Percentiles rank a stretch among this genome's conserved stretches.
Evolutionary conservation across 495 filamentous ascomycete species (phyloP).

Genomic region (Saxophila tyrrhenica): DNA sequence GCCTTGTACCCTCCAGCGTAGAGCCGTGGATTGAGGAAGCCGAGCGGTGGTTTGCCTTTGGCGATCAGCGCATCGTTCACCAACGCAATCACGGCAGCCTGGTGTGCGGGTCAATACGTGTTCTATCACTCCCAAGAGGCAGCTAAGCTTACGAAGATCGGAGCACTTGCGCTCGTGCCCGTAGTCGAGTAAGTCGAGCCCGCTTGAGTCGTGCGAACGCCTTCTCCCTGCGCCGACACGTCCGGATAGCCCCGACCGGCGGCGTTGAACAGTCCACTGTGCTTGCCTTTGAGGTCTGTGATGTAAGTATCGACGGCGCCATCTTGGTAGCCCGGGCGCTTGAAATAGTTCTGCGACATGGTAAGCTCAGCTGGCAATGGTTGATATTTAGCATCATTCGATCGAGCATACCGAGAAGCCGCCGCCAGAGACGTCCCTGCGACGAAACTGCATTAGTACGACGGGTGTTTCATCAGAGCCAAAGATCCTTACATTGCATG

Average conservation of each 20-base stretch:
- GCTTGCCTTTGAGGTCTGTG: conserved; percentile 19
- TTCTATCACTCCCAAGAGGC: neutral
- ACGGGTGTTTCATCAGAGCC: neutral
- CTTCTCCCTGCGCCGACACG: conserved; percentile 4
- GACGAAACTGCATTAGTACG: too few relatives aligned
- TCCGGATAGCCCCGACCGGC: conserved; percentile 27
- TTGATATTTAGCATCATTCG: too few relatives aligned
- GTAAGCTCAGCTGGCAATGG: too few relatives aligned
- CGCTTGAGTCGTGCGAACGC: conserved; percentile 8
- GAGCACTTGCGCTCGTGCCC: conserved; percentile 18
- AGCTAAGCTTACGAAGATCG: neutral
- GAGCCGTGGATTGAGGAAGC: conserved; percentile 16
- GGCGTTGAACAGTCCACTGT: conserved; percentile 37
- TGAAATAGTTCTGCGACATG: conserved; percentile 49
- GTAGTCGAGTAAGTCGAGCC: conserved; percentile 12
- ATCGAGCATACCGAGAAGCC: too few relatives aligned
- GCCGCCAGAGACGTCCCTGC: too few relatives aligned
- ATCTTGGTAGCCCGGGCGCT: conserved; percentile 46
- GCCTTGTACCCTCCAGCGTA: conserved; percentile 23
- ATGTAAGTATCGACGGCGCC: conserved; percentile 33
- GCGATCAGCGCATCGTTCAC: conserved; percentile 13
- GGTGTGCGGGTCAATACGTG: neutral
- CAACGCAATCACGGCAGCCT: conserved; percentile 27
- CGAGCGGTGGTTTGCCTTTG: conserved; percentile 10
- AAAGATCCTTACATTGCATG: too few relatives aligned